A percentile compares a stretch with the other conserved stretches of the same genome.
These are phyloP conservation scores for Diplodia corticola DNA, from an alignment of 2,329 filamentous ascomycete species.

Conservation along the genomic window DNA sequence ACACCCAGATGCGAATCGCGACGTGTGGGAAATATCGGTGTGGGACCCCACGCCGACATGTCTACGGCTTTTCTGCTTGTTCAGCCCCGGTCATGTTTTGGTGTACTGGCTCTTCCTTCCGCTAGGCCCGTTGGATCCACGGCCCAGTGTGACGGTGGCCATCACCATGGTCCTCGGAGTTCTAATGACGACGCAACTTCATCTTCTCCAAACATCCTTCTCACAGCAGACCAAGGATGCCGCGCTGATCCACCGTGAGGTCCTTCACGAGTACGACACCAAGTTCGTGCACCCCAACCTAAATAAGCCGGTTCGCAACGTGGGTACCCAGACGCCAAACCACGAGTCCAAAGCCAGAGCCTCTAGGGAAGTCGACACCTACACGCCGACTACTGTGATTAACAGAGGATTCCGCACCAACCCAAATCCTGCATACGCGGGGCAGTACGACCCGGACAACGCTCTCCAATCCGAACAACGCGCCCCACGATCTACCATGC, in stretches of 20 bases:
- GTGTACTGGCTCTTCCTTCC: conserved; percentile 89
- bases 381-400: conserved; percentile 63
- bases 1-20: conserved; percentile 75
- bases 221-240: conserved; percentile 83
- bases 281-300: conserved; percentile 92
- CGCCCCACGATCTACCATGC: conserved; percentile 13
- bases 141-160: conserved; percentile 82
- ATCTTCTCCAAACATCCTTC: conserved; percentile 71
- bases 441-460: conserved; percentile 69
- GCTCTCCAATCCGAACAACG: conserved; percentile 25
- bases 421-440: conserved; percentile 77
- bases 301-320: conserved; percentile 75
- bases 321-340: conserved; percentile 71
- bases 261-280: conserved; percentile 91
- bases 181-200: conserved; percentile 75
- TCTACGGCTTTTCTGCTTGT: conserved; percentile 80
- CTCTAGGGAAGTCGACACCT: conserved; percentile 58
- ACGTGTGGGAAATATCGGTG: conserved; percentile 92
- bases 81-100: conserved; percentile 90
- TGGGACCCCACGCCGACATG: conserved; percentile 92
- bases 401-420: conserved; percentile 78
- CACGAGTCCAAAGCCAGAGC: conserved; percentile 32
- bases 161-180: conserved; percentile 75
- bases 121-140: conserved; percentile 69
- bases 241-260: conserved; percentile 82